These are phyloP conservation scores for Nannochloropsis limnetica DNA, from an alignment of 352 stramenopile species.

Conservation along the genomic window DNA sequence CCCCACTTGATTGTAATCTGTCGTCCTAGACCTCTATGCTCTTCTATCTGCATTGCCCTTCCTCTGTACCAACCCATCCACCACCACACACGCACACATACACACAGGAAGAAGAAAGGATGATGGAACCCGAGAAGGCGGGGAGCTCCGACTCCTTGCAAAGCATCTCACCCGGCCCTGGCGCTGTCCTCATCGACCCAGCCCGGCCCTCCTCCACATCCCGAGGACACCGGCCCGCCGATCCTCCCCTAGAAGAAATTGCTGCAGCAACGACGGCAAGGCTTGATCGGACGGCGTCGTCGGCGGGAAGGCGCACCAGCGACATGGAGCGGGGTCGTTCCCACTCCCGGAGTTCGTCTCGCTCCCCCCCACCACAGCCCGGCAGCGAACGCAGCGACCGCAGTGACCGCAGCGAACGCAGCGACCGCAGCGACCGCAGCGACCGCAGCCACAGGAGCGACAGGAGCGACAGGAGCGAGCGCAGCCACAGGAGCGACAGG, in stretches of 20 bases:
- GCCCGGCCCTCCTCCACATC: not conserved
- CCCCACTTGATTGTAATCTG: too few relatives aligned
- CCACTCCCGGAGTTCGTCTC: not conserved
- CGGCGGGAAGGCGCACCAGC: not conserved
- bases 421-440: not conserved
- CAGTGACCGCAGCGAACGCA: constrained; percentile 6
- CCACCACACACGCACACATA: not conserved
- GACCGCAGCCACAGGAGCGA: not conserved
- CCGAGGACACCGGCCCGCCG: constrained; percentile 6
- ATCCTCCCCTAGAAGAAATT: not conserved
- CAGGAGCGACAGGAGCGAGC: not conserved
- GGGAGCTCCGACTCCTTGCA: not conserved
- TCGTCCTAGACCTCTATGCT: not conserved
- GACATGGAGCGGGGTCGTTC: not conserved
- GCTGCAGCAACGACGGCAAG: not conserved
- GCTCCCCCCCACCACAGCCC: not conserved
- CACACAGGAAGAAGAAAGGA: not conserved
- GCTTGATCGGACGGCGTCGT: not conserved
- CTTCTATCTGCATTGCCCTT: not conserved
- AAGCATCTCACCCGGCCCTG: not conserved
- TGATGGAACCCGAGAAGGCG: constrained; percentile 14
- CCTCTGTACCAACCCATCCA: not conserved
- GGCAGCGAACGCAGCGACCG: constrained; percentile 12
- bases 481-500: not conserved
- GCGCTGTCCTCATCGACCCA: not conserved